Evolutionary conservation across 2,329 filamentous ascomycete genomes (phyloP).

Genomic region (Stemphylium lycopersici): DNA sequence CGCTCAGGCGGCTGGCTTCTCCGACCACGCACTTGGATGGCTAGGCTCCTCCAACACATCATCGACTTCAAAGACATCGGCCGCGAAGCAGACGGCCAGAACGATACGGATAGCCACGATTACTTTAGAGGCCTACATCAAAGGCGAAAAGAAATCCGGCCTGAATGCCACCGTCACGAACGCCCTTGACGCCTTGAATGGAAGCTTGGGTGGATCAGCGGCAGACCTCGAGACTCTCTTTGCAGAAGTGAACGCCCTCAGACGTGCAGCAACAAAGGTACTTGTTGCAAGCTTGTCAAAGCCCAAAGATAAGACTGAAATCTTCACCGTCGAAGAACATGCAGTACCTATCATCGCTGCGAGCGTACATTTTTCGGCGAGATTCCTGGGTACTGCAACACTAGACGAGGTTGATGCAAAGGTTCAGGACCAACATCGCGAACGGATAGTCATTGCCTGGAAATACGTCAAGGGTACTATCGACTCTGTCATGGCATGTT

Average conservation of each 20-base stretch:
- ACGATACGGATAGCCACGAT: slow-evolving; percentile 40
- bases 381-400: slow-evolving; percentile 37
- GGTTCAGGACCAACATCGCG: slow-evolving; percentile 23
- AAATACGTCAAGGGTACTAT: slow-evolving; percentile 43
- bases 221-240: slow-evolving; percentile 46
- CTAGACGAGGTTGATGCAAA: slow-evolving; percentile 25
- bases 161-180: slow-evolving; percentile 24
- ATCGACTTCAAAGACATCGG: slow-evolving; percentile 21
- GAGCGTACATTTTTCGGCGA: slow-evolving; percentile 39
- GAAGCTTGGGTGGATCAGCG: slow-evolving; percentile 39
- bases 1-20: slow-evolving; percentile 42
- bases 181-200: slow-evolving; percentile 36
- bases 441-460: slow-evolving; percentile 31
- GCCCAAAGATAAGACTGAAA: neutral
- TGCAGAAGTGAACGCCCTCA: slow-evolving; percentile 42
- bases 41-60: slow-evolving; percentile 24
- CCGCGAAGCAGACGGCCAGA: slow-evolving; percentile 32
- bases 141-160: slow-evolving; percentile 22
- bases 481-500: slow-evolving; percentile 45
- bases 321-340: slow-evolving; percentile 14
- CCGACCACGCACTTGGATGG: slow-evolving; percentile 45
- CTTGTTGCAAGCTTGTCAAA: slow-evolving; percentile 23
- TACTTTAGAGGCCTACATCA: slow-evolving; percentile 35
- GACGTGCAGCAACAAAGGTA: slow-evolving; percentile 38
- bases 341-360: slow-evolving; percentile 36